A percentile compares a stretch with the other conserved stretches of the same genome.
Conservation (phyloP, 2,329 filamentous ascomycete species). For the Berkeleyomyces rouxiae region DNA sequence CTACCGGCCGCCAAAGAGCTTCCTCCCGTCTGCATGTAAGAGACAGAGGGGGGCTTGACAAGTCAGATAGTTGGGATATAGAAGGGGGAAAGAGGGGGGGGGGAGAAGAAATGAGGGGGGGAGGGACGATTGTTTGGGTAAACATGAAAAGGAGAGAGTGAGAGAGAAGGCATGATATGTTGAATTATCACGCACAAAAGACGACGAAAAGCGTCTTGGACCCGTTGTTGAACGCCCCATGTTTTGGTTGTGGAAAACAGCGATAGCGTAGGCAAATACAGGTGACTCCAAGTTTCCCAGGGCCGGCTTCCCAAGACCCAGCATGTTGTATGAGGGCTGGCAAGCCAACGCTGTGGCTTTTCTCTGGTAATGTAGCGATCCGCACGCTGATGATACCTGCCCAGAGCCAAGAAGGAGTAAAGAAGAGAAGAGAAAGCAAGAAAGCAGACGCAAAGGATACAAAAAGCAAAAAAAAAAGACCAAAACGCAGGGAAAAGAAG, state of each 20-base stretch:
- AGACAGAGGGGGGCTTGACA: background rate
- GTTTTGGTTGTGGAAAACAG: conserved; percentile 81
- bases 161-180: conserved; percentile 19
- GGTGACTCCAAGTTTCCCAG: conserved; percentile 41
- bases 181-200: conserved; percentile 20
- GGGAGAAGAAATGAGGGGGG: background rate
- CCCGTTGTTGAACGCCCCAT: conserved; percentile 61
- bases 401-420: conserved; percentile 14
- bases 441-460: background rate
- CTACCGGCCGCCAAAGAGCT: too few species aligned
- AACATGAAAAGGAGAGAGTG: conserved; percentile 17
- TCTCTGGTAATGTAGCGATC: conserved; percentile 15
- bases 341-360: conserved; percentile 18
- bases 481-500: background rate
- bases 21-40: too few species aligned
- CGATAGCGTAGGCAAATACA: conserved; percentile 47
- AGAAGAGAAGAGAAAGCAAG: conserved; percentile 7
- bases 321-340: conserved; percentile 51
- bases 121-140: conserved; percentile 13
- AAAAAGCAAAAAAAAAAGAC: background rate
- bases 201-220: conserved; percentile 47
- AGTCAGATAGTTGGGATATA: background rate
- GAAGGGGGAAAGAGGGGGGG: background rate
- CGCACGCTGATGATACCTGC: conserved; percentile 11
- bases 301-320: conserved; percentile 27